These are phyloP conservation scores for Venturia pyrina DNA, from an alignment of 2,329 filamentous ascomycete species.

Conservation along the genomic window DNA sequence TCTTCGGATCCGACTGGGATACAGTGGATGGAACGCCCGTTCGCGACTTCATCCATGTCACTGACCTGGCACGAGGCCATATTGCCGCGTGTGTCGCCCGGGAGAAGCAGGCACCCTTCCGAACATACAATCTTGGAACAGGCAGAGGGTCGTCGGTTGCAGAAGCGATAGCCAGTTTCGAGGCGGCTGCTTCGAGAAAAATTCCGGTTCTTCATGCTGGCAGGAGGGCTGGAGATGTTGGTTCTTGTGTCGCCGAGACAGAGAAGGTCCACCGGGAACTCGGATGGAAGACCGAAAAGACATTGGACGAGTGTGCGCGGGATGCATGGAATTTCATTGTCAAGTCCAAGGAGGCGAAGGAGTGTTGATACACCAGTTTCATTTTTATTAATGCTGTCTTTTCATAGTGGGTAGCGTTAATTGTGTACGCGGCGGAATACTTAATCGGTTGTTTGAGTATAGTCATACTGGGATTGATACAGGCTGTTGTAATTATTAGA, in stretches of 20 bases:
- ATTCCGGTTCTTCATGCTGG: slow-evolving; percentile 29
- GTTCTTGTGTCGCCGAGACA: slow-evolving; percentile 31
- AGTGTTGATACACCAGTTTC: neutral
- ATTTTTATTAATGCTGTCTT: neutral
- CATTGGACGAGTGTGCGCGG: neutral
- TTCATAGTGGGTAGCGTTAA: neutral
- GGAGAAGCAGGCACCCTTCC: slow-evolving; percentile 24
- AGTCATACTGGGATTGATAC: neutral
- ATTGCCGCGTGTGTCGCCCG: slow-evolving; percentile 45
- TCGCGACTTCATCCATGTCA: slow-evolving; percentile 59
- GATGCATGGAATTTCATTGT: neutral
- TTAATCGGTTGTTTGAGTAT: neutral
- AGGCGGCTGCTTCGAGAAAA: slow-evolving; percentile 24
- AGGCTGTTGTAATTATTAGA: no score
- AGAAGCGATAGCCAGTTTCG: slow-evolving; percentile 31
- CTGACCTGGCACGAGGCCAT: slow-evolving; percentile 54
- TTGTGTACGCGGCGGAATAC: neutral
- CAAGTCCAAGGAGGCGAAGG: neutral
- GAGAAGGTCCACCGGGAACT: slow-evolving; percentile 29
- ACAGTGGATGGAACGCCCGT: slow-evolving; percentile 58
- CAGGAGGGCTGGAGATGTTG: slow-evolving; percentile 31
- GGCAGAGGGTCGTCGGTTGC: slow-evolving; percentile 33
- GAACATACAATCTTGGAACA: slow-evolving; percentile 33
- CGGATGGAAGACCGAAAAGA: slow-evolving; percentile 27
- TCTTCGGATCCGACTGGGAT: slow-evolving; percentile 57